Base-by-base conservation (phyloP, 208 protist species). In the Angomonas deanei region DNA sequence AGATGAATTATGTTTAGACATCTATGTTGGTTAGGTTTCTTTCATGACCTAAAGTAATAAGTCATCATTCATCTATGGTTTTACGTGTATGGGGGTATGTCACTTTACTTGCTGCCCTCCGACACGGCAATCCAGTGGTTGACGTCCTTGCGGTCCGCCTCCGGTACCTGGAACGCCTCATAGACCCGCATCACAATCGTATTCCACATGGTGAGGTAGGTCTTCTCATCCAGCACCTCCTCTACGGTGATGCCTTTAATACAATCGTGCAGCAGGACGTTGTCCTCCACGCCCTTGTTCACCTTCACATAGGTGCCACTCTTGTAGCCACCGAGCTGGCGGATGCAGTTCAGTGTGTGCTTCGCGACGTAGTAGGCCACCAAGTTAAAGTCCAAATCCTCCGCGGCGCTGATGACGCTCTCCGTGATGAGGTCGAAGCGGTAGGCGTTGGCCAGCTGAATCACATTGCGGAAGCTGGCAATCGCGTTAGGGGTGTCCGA, bases 361-460 rank as follows among this genome's bases (percentile, higher is more conserved):
- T 96, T 96, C 2, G 91, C 91, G n/a, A 96, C 72, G 63, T 96
- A 96, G 70, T 94, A 96, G 0, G 82, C 84, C 21, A 95, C 87
- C 10, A 96, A 70, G 63, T 94, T 96, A 56, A 95, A 92, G 17
- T 72, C 87, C 5, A 94, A 63, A 56, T 96, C 88, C 15, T 85
- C 73, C 0, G 91, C 91, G 0, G 85, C 85, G 23, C 46, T 72
- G 23, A 96, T 82, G 30, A 96, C 66, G 26, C 49, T 53, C 36
- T 90, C 71, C 4, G 82, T 94, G 67, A 96, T 91, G 59, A 84
- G 59, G 32, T 93, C 81, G 61, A 96, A 96, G 30, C 76, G 76
- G 36, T 92, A 84, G 3, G 64, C 60, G 53, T 92, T 85, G 28
- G 84, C 67, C 17, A 94, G 76, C 49, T 86, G 82, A 62, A 96